Base-by-base conservation (phyloP, 768 basidiomycete species). In the Xerocomellus chrysenteron region DNA sequence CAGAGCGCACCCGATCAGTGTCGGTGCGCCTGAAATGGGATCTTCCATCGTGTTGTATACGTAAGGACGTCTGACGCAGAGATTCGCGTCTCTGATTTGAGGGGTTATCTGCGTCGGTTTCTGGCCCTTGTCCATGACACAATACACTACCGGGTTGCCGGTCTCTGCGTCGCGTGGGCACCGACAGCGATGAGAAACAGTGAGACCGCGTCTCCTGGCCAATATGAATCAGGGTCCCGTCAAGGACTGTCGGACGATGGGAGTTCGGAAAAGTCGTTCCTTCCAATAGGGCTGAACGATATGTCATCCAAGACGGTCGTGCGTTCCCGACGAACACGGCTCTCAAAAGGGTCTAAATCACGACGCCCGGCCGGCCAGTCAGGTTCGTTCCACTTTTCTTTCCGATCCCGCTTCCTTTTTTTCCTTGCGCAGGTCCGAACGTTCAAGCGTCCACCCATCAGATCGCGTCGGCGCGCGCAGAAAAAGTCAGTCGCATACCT, bases 381-480 rank as follows among this genome's bases (percentile, higher is more conserved):
- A 13, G 19, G 44, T 41, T 21, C 28, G 50, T 47, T 37, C n/a
- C 30, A 17, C 17, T 40, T 40, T 21, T 21, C 21, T 32, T 43
- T 35, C 52, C 47, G 54, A 43, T 30, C 33, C 16, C 44, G 63
- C 54, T 46, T 44, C 21, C 28, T 30, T 39, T 40, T 33, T 32
- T 32, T 9, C 30, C 48, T 37, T 40, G 35, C 21, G 47, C 60
- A 52, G 57, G 54, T 42, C 52, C 55, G 48, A 47, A 47, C 42
- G 52, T 32, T 10, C 30, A 28, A 52, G 37, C 32, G 36, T 21
- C 46, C 19, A 37, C 47, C 41, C 42, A 54, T 60, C 57, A 51
- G 40, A 53, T 14, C 19, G 19, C 46, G 43, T 43, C 49, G 43
- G 41, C 7, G 36, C 12, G 21, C 5, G 56, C n/a, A 21, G 33